Percentiles rank a stretch among this genome's conserved stretches.
Evolutionary conservation across 73 alveolate species (phyloP).

Genomic region (Diophrys sp.): DNA sequence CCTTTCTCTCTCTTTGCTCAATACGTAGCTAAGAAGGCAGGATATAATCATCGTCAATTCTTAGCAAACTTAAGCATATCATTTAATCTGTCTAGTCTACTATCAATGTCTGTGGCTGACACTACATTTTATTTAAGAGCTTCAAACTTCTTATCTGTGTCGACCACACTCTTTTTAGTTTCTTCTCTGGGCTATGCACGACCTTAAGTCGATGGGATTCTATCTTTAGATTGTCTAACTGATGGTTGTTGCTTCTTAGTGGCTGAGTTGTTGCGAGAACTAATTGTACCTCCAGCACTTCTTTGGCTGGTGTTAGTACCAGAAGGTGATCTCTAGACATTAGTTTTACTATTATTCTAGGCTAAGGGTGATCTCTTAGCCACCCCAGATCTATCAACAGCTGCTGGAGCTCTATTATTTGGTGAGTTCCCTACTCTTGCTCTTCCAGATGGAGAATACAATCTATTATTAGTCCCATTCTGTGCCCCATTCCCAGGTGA

Average conservation of each 20-base stretch:
- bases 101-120: background rate
- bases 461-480: constrained; percentile 19
- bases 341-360: background rate
- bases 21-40: background rate
- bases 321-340: background rate
- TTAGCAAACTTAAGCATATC: constrained; percentile 15
- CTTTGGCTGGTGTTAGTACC: background rate
- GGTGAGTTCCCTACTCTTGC: constrained; percentile 10
- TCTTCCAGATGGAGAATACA: constrained; percentile 40
- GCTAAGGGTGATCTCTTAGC: background rate
- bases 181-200: background rate
- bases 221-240: background rate
- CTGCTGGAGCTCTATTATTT: constrained; percentile 21
- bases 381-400: constrained; percentile 12
- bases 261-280: too few relatives aligned
- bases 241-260: too few relatives aligned
- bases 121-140: too few relatives aligned
- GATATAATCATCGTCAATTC: background rate
- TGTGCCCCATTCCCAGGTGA: background rate
- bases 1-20: background rate
- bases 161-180: background rate
- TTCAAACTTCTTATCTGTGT: too few relatives aligned
- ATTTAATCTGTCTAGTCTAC: background rate
- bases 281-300: too few relatives aligned
- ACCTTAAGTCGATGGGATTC: background rate